Evolutionary conservation across 2,329 filamentous ascomycete species (phyloP), one percentile per base, ranked within the genome.

Genomic region (Pleoardoris graminearum): DNA sequence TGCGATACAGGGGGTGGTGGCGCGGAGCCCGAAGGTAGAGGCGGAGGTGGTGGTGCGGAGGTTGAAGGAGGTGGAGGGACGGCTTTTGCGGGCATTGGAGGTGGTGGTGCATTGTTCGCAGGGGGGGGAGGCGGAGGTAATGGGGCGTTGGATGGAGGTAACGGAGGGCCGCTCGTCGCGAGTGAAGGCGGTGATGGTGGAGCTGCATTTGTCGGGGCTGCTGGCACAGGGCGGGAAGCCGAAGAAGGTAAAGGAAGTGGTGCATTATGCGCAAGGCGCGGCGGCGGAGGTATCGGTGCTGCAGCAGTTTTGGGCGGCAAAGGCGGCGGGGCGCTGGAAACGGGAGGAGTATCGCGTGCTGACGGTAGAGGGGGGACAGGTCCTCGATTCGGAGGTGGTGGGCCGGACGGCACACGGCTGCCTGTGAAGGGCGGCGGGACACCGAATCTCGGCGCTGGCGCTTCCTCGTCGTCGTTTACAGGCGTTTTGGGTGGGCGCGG

Each of bases 351-450:
- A 23, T 75, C 75, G 63, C 77, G 71, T 21, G 75, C 71, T 43
- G 79, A 76, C 21, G 78, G 78, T 5, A 77, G 77, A 21, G 77
- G 77, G 55, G 90, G 90, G 16, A 87, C 84, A 32, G 86, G 79
- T 25, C 84, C 85, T 59, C 89, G 85, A 69, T 81, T 85, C 32
- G 89, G 89, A 21, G 90, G 87, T 44, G 88, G 89, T 33, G 89
- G 87, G n/a, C 79, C 79, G 37, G 80, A 80, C 3, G 81, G 77
- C 27, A 75, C 62, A 25, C 84, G 77, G 57, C 87, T 84, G 39
- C 88, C 87, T 43, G 82, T 68, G 66, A 95, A 95, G 2, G 90
- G 85, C 6, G 92, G 91, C 50, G 92, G 91, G 5, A 96, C 90
- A 29, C 83, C 84, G 66, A 90, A 91, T 60, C 80, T 87, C 48